Percentiles rank a stretch among this genome's conserved stretches.
These are phyloP conservation scores for Rhinocladiella mackenziei DNA, from an alignment of 2,329 filamentous ascomycete species.

Conservation along the genomic window DNA sequence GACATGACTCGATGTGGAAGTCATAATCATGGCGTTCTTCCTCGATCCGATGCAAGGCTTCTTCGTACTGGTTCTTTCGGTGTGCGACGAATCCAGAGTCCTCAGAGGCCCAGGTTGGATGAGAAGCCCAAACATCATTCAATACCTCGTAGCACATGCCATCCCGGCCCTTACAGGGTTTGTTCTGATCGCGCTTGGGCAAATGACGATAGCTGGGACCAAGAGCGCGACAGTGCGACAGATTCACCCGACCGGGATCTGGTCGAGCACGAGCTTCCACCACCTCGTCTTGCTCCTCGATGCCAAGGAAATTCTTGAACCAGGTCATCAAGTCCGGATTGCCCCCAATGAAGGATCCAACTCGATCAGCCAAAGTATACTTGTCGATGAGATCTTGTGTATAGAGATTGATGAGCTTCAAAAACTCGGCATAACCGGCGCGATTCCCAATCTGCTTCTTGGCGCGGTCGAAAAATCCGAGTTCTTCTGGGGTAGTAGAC, in stretches of 20 bases:
- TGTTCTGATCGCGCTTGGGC: conserved; percentile 83
- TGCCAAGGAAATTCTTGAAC: conserved; percentile 79
- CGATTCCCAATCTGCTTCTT: conserved; percentile 96
- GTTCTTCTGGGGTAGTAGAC: conserved; percentile 76
- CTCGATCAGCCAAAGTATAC: conserved; percentile 75
- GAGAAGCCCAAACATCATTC: conserved; percentile 97
- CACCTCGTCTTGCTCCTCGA: conserved; percentile 70
- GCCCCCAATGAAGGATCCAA: conserved; percentile 77
- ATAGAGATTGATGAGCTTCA: conserved; percentile 95
- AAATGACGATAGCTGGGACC: conserved; percentile 92
- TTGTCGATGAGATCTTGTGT: conserved; percentile 89
- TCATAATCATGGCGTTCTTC: conserved; percentile 98
- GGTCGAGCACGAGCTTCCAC: conserved; percentile 74
- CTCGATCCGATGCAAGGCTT: conserved; percentile 90
- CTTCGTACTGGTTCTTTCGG: conserved; percentile 92
- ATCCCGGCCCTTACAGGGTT: conserved; percentile 88
- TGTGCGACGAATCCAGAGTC: conserved; percentile 97
- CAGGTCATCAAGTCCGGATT: conserved; percentile 84
- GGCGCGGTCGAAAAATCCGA: conserved; percentile 90
- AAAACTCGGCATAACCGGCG: conserved; percentile 86
- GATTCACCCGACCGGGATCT: conserved; percentile 75
- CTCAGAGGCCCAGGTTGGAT: conserved; percentile 97
- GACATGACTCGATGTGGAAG: conserved; percentile 93
- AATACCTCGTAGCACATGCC: conserved; percentile 89
- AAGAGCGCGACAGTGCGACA: conserved; percentile 92